Conservation (phyloP, 768 basidiomycete species). For the Cantharellus anzutake region DNA sequence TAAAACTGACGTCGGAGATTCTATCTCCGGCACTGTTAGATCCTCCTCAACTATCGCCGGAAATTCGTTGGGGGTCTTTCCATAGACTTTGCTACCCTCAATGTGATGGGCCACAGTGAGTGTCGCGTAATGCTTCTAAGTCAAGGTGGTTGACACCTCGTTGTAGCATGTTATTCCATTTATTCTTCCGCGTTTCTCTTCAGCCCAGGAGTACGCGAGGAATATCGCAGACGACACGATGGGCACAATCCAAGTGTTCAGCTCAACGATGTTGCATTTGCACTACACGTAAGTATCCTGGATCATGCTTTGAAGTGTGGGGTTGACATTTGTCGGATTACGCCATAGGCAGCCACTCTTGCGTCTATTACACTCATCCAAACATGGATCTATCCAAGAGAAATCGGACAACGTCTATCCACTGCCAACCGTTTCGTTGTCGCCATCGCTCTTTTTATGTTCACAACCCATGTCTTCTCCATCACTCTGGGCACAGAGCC, state of each 20-base stretch:
- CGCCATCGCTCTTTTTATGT: conserved; percentile 10
- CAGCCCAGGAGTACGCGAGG: conserved; percentile 14
- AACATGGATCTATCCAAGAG: conserved; percentile 16
- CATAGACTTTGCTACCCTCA: conserved; percentile 21
- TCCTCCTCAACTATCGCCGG: not conserved
- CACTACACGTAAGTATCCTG: conserved; percentile 15
- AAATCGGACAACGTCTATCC: conserved; percentile 5
- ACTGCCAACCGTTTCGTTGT: conserved; percentile 12
- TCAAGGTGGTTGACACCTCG: not conserved
- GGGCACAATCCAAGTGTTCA: conserved; percentile 20
- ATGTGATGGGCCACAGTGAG: conserved; percentile 17
- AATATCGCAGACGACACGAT: conserved; percentile 20
- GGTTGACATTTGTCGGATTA: not conserved
- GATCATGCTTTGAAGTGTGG: not conserved
- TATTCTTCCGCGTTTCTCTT: conserved; percentile 18
- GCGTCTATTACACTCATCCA: conserved; percentile 17
- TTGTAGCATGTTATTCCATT: conserved; percentile 9
- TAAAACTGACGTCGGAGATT: conserved; percentile 19
- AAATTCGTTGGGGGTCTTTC: conserved; percentile 17
- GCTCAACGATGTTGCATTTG: conserved; percentile 22
- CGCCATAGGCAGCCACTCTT: conserved; percentile 13
- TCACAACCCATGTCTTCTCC: conserved; percentile 11
- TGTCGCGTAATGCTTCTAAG: not conserved
- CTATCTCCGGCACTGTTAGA: conserved; percentile 9
- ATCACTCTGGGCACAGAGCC: conserved; percentile 4